Evolutionary conservation across 2,329 filamentous ascomycete genomes (phyloP).

Genomic region (Xylaria sp.): DNA sequence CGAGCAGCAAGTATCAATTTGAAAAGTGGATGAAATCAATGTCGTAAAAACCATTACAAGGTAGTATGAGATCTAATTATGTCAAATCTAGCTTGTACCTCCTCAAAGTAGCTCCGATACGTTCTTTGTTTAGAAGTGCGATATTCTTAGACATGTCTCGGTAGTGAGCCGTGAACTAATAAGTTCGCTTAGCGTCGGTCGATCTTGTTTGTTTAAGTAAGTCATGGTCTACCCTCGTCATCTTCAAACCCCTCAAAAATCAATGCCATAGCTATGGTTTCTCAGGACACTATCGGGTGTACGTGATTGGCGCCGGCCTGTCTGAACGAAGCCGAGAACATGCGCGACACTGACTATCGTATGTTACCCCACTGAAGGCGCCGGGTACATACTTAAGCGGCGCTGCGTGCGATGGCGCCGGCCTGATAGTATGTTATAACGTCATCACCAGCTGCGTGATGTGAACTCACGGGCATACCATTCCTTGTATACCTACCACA

Average conservation of each 20-base stretch:
- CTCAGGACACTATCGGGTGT: not conserved
- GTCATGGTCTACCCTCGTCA: not conserved
- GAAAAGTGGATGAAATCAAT: no score
- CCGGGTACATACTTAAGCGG: slow-evolving; percentile 1
- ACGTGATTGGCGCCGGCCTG: not conserved
- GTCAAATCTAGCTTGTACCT: no score
- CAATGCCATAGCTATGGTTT: not conserved
- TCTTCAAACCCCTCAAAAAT: not conserved
- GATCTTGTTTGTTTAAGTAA: no score
- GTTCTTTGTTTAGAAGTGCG: no score
- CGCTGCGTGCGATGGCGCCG: not conserved
- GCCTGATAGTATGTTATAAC: slow-evolving; percentile 2
- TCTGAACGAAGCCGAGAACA: not conserved
- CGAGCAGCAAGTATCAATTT: no score
- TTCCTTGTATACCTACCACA: not conserved
- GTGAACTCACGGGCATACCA: not conserved
- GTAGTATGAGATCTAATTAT: no score
- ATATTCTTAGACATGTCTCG: not conserved
- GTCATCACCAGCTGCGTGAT: not conserved
- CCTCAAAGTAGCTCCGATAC: no score
- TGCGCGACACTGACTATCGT: not conserved
- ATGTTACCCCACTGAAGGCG: not conserved
- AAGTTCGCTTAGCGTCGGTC: no score
- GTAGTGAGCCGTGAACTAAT: not conserved
- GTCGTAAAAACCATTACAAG: no score